Base-by-base conservation (phyloP, 129 eudicot genomes). In the Tagetes erecta region DNA sequence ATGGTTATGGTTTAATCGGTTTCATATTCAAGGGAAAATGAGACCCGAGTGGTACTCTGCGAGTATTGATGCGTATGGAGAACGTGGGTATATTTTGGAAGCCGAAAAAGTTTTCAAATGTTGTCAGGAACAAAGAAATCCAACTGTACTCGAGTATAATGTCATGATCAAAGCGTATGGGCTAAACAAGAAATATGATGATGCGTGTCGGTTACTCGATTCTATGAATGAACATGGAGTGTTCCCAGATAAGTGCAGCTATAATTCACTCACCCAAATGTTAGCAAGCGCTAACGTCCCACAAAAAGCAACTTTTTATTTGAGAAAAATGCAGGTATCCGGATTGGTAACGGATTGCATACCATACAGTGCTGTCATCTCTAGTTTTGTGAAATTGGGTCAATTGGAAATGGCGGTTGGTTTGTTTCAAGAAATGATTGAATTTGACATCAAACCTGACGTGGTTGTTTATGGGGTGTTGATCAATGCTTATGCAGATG, bases 91-190 rank as follows among this genome's bases (percentile, higher is more conserved):
- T 85, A 58, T 79, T 70, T 44, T 41, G 38, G 91, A 94, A 84
- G 96, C 98, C 1, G 87, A 88, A 79, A 85, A 80, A 72, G 88
- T 85, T 52, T 91, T 86, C 77, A 53, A 45, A 8, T 86, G 86
- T 71, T 88, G 96, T 80, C 81, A 37, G 49, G 80, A 90, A 76
- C 78, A 67, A 55, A 84, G 85, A 75, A 88, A 78, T 49, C 78
- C 75, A 11, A 79, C 78, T 38, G 96, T 86, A 1, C 84, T 90
- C 30, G 98, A 86, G 78, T 94, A 78, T 27, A 90, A 94, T 60
- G 98, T 94, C 73, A 94, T 94, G 98, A 83, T 88, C 68, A 90
- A 90, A 79, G 97, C 97, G 35, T 88, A 88, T 71, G 98, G 98
- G 1, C 76, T 90, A 63, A 85, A 84, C 80, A 86, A 86, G 87